Base-by-base conservation (phyloP, 257 asterid species). In the Solanum stenotomum region DNA sequence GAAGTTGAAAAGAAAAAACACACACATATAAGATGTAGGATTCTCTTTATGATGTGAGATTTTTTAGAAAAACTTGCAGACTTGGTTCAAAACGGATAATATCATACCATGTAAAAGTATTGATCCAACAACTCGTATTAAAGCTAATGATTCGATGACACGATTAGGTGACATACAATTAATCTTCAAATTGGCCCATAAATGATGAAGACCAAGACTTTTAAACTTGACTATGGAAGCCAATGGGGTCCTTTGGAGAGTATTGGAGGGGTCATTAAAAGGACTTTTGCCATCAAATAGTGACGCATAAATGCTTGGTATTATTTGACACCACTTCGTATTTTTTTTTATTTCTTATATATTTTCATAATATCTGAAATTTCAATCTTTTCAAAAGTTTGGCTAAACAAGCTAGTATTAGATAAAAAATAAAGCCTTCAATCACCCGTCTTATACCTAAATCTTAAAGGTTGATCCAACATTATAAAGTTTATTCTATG, bases 51-150 rank as follows among this genome's bases (percentile, higher is more conserved):
- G 0, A 18, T 18, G 1, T 18, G 63, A 52, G 23, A 15, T 0
- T 49, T 49, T 49, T 49, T 49, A 16, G 22, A 49, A 49, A 52
- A 56, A 3, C 0, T 0, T 56, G 0, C 0, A 7, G 0, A 56
- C 0, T 56, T 56, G 10, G 0, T 56, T 56, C n/a, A 56, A 52
- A 52, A 56, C 0, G 3, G n/a, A 56, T 3, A 56, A 56, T 56
- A 6, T 6, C n/a, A 56, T 18, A 56, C 1, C 2, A 6, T 56
- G 10, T 52, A 52, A 2, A 18, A 52, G 0, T 52, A 52, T 52
- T 52, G n/a, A 0, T 56, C n/a, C 1, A 56, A 56, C 1, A 18
- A 56, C 11, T 2, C 10, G 0, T 56, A 56, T 56, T 3, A 56
- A 0, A 56, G n/a, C n/a, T 56, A 18, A 56, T 18, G 65, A 6